Conservation (phyloP, 352 stramenopile species). For the Phytopythium montanum region DNA sequence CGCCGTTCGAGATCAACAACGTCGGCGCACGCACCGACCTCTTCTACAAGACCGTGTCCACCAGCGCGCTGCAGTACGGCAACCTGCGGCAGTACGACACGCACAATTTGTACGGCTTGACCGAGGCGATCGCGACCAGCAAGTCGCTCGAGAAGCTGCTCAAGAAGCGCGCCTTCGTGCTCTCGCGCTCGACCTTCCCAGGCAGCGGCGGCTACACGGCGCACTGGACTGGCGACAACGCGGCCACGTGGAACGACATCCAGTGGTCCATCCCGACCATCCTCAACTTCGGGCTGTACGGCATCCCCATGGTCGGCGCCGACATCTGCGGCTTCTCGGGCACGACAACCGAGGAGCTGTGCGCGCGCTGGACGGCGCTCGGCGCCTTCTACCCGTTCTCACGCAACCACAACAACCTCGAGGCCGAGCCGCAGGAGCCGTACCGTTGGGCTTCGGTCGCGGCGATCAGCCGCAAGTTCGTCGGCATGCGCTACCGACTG, state of each 20-base stretch:
- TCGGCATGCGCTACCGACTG: constrained; percentile 68
- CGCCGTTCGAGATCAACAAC: constrained; percentile 62
- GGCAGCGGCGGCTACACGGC: constrained; percentile 50
- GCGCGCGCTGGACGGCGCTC: constrained; percentile 70
- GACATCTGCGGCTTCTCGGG: constrained; percentile 74
- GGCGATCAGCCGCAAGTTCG: constrained; percentile 49
- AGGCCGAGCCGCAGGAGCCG: constrained; percentile 51
- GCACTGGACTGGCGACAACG: constrained; percentile 83
- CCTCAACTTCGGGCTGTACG: constrained; percentile 71
- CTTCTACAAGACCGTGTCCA: constrained; percentile 63
- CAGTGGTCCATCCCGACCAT: constrained; percentile 62
- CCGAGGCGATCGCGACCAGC: constrained; percentile 67
- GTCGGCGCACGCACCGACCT: constrained; percentile 28
- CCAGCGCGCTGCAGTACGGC: constrained; percentile 48
- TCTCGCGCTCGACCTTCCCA: constrained; percentile 71
- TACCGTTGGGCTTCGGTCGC: constrained; percentile 57
- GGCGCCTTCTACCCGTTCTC: constrained; percentile 79
- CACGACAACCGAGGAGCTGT: constrained; percentile 63
- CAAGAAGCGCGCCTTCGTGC: constrained; percentile 63
- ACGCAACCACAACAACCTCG: constrained; percentile 77
- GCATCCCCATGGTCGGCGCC: constrained; percentile 78
- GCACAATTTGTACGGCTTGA: constrained; percentile 81
- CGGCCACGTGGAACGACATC: constrained; percentile 75
- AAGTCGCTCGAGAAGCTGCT: constrained; percentile 40
- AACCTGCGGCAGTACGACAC: constrained; percentile 67